Conservation (phyloP, 139 green algal genomes). For the Yamagishiella unicocca region DNA sequence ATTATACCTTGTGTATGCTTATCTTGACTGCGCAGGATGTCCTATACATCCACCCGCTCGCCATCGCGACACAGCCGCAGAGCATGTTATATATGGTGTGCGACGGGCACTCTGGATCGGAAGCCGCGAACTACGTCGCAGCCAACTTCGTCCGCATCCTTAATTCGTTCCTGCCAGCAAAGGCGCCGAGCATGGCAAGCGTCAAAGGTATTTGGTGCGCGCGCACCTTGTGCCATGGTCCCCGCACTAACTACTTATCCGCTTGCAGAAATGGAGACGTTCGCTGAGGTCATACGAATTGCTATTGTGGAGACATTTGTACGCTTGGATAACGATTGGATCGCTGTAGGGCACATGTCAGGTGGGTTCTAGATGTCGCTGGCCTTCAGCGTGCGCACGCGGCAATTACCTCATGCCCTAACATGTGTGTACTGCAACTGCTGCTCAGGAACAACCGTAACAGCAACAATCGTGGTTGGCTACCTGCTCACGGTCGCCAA, state of each 20-base stretch:
- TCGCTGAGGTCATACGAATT: conserved; percentile 30
- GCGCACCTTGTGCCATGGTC: neutral
- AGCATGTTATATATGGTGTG: conserved; percentile 65
- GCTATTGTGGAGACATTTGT: conserved; percentile 45
- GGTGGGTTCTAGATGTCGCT: conserved; percentile 40
- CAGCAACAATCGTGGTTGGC: conserved; percentile 64
- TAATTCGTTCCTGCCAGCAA: conserved; percentile 20
- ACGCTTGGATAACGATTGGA: conserved; percentile 61
- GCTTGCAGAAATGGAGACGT: conserved; percentile 41
- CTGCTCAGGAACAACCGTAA: conserved; percentile 72
- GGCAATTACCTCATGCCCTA: no score
- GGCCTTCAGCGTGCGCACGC: no score
- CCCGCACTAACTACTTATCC: neutral
- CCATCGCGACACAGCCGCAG: conserved; percentile 30
- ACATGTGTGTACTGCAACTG: no score
- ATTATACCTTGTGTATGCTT: no score
- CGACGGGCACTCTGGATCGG: conserved; percentile 55
- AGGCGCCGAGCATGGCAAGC: neutral
- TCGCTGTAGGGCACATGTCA: conserved; percentile 34
- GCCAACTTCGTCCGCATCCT: conserved; percentile 34
- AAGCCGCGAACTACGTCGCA: conserved; percentile 55
- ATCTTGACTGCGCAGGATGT: conserved; percentile 56
- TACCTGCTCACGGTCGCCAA: conserved; percentile 89
- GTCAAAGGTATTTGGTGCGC: conserved; percentile 6
- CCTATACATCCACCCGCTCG: conserved; percentile 53